Evolutionary conservation across 129 eudicot genomes (phyloP), one percentile per base, ranked within the genome.

Genomic region (Lonicera japonica): DNA sequence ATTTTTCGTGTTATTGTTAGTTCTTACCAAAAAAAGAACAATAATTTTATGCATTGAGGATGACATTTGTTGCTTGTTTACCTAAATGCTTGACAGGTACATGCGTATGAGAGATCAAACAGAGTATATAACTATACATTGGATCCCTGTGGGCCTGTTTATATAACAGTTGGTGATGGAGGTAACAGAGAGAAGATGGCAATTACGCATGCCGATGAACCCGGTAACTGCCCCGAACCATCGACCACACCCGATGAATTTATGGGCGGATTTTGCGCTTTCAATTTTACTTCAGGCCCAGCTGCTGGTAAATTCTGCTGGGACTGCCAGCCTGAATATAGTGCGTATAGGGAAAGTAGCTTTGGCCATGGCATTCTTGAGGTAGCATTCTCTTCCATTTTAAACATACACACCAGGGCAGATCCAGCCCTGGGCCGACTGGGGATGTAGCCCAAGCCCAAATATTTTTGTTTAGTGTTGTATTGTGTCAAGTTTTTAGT

Each of bases 161-260:
- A 92, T 63, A 82, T 92, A 52, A 69, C 91, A 13, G 40, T 88
- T 13, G 96, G 99, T 20, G 96, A 92, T 38, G 99, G 99, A 5
- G 99, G 99, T 2, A 92, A 92, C 71, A 57, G 98, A 68, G 98
- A 92, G 72, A 88, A 92, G 70, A 92, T 87, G 96, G 86, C 98
- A 0, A 65, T 82, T 13, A 19, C 24, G 38, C 91, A 92, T 67
- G 88, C 91, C 8, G 98, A 92, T 66, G 98, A 87, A 56, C 89
- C 89, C 0, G 98, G 91, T 5, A 68, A 82, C 57, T 92, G 98
- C 60, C 96, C 98, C 0, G 86, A 85, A n/a, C 96, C 98, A 14
- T 80, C 88, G n/a, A 61, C 72, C 69, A 88, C 95, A 0, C 91
- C 95, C 21, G 96, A 92, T 63, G 52, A 64, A 19, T 75, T 70